Evolutionary conservation across 305 asterid genomes (phyloP).

Genomic region (Stenogyne calaminthoides): DNA sequence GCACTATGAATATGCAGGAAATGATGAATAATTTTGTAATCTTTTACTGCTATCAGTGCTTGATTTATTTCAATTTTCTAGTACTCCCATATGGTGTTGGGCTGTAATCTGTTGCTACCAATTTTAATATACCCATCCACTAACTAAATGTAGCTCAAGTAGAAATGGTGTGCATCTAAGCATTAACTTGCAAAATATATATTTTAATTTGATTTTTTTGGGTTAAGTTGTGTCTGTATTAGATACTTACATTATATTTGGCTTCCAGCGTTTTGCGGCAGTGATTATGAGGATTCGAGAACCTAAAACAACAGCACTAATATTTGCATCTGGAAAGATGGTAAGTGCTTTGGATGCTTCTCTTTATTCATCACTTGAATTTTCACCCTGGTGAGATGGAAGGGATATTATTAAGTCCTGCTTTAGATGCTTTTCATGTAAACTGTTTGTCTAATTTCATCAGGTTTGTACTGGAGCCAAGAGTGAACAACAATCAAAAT

Average conservation of each 20-base stretch:
- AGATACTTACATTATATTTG: slow-evolving; percentile 25
- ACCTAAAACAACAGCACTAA: slow-evolving; percentile 87
- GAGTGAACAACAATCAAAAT: slow-evolving; percentile 74
- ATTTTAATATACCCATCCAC: not conserved
- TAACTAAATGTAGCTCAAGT: not conserved
- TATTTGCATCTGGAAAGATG: slow-evolving; percentile 91
- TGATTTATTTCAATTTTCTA: not conserved
- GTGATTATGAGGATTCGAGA: slow-evolving; percentile 92
- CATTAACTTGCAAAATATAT: not conserved
- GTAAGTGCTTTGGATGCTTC: slow-evolving; percentile 42
- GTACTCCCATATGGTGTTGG: not conserved
- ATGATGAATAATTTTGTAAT: not conserved
- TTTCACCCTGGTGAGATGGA: not conserved
- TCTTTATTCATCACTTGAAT: not conserved
- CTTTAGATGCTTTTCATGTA: not conserved
- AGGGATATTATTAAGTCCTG: not conserved
- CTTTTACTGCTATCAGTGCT: not conserved
- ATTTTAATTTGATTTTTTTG: not conserved
- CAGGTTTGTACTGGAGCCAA: slow-evolving; percentile 85
- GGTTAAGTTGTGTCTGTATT: not conserved
- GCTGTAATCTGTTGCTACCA: not conserved
- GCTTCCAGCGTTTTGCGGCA: slow-evolving; percentile 86
- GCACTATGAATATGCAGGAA: not conserved
- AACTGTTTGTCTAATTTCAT: slow-evolving; percentile 19
- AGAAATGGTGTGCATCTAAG: not conserved